Evolutionary conservation across 768 basidiomycete species (phyloP), one percentile per base, ranked within the genome.

Genomic region (Mycena galopus): DNA sequence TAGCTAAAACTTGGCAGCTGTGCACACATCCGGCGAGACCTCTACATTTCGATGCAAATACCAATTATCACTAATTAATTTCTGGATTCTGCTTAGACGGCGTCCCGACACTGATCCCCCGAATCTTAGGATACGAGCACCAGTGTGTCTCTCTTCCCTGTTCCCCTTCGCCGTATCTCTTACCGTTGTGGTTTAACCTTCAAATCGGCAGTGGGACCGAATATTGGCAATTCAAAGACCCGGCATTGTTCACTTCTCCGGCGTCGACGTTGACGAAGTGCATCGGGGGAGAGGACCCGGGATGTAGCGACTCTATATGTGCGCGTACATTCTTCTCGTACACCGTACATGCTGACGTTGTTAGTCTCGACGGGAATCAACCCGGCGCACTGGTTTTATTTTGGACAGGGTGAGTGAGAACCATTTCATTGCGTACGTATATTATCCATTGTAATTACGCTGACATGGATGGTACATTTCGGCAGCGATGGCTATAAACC

Each of bases 161-260:
- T 37, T 37, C 11, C 35, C 44, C 6, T 47, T 21, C 11, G 7
- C 17, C 14, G 17, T 3, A 16, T 16, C 39, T 16, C 39, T 39
- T 35, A 35, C 33, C 6, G 39, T 39, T 14, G 14, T 14, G 12
- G 1, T 17, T n/a, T 19, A 29, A 21, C 25, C 8, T 17, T n/a
- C 50, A 42, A n/a, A 33, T 35, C 12, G 25, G 3, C 64, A 78
- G 81, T 56, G 76, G 55, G 23, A 78, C 75, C 4, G 76, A 78
- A 65, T 90, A 86, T 73, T 89, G 88, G 89, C 82, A 89, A 57
- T 86, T 84, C 73, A 51, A 75, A 27, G 88, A 90, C 60, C 83
- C 82, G 25, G 78, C 77, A 78, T 56, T 32, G 71, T 67, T 60
- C 23, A 29, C 55, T 16, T 47, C 87, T 78, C 70, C 80, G 21